These are phyloP conservation scores for Athelia sp. DNA, from an alignment of 1,284 basidiomycete species.

Conservation along the genomic window DNA sequence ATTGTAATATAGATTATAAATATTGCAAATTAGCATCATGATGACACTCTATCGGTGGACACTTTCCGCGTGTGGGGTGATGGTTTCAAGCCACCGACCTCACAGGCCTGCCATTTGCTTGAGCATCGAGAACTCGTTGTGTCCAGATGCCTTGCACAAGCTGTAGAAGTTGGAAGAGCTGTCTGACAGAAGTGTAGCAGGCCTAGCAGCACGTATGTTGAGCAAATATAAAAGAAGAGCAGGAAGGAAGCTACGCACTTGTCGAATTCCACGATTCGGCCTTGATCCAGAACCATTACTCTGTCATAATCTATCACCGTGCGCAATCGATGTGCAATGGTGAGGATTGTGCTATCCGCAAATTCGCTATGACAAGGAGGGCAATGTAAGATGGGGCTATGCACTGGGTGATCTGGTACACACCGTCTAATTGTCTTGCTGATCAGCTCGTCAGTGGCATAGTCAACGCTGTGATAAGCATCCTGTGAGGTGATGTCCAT, in stretches of 20 bases:
- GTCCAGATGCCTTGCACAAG: constrained; percentile 81
- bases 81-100: too few relatives aligned
- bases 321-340: constrained; percentile 67
- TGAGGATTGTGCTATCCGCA: constrained; percentile 59
- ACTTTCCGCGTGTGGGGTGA: too few relatives aligned
- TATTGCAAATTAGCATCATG: too few relatives aligned
- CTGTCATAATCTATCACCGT: constrained; percentile 69
- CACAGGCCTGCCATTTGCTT: constrained; percentile 17
- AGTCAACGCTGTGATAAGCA: constrained; percentile 52
- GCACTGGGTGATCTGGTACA: constrained; percentile 19
- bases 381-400: neutral
- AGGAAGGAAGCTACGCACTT: constrained; percentile 22
- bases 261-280: constrained; percentile 80
- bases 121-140: constrained; percentile 71
- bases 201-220: constrained; percentile 33
- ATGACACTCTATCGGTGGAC: too few relatives aligned
- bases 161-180: constrained; percentile 66
- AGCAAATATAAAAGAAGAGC: neutral
- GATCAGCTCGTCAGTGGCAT: constrained; percentile 74
- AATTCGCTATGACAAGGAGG: constrained; percentile 42
- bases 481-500: constrained; percentile 2
- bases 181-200: constrained; percentile 62
- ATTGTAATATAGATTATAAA: too few relatives aligned
- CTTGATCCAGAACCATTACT: constrained; percentile 86
- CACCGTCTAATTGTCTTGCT: constrained; percentile 72